Conservation (phyloP, 305 asterid species). For the Euphrasia arctica region DNA sequence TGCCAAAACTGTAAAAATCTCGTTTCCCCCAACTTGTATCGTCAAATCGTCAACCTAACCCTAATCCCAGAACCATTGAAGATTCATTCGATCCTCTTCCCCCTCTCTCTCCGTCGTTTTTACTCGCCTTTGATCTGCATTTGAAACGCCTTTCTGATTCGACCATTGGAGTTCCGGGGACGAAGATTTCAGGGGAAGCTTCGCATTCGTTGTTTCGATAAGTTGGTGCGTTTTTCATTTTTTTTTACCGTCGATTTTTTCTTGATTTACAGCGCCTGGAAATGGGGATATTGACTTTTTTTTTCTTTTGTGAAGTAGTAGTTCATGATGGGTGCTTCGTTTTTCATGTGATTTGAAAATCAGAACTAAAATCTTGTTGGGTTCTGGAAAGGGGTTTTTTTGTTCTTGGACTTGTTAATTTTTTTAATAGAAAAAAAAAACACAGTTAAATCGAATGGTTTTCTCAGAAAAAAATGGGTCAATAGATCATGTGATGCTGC, state of each 20-base stretch:
- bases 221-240: slow-evolving; percentile 36
- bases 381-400: slow-evolving; percentile 15
- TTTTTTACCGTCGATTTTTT: slow-evolving; percentile 17
- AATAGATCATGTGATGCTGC: slow-evolving; percentile 18
- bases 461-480: slow-evolving; percentile 16
- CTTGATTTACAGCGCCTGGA: background rate
- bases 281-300: background rate
- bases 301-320: slow-evolving; percentile 1
- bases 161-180: slow-evolving; percentile 27
- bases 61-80: slow-evolving; percentile 37
- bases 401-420: slow-evolving; percentile 14
- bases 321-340: slow-evolving; percentile 17
- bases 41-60: slow-evolving; percentile 43
- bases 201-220: slow-evolving; percentile 28
- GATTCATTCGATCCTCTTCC: slow-evolving; percentile 29
- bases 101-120: background rate
- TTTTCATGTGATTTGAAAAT: slow-evolving; percentile 17
- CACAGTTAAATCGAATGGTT: slow-evolving; percentile 17
- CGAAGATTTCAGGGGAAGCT: slow-evolving; percentile 24
- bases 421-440: background rate
- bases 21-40: slow-evolving; percentile 24
- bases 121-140: slow-evolving; percentile 43
- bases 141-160: slow-evolving; percentile 38
- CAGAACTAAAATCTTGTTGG: slow-evolving; percentile 15
- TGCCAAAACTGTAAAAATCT: slow-evolving; percentile 29